Conservation (phyloP, 2,329 filamentous ascomycete genomes). For the Cordyceps farinosa region DNA sequence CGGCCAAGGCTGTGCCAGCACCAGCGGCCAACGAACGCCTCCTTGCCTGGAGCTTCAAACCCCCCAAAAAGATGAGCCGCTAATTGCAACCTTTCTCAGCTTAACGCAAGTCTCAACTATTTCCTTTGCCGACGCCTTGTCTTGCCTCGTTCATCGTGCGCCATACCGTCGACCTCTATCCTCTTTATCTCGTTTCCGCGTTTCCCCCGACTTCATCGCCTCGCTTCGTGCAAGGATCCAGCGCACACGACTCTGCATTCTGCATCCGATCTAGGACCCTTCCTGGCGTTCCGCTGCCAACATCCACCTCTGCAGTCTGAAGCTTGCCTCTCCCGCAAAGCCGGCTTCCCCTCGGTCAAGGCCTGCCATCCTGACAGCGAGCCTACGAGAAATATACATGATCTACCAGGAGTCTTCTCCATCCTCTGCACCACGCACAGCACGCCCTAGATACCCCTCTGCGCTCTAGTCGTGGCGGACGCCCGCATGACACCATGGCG, state of each 20-base stretch:
- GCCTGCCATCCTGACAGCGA: neutral
- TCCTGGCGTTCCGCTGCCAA: conserved; percentile 4
- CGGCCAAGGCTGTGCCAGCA: neutral
- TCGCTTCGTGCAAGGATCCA: neutral
- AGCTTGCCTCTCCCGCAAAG: neutral
- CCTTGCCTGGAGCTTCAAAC: neutral
- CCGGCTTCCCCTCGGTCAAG: neutral
- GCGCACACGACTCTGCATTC: conserved; percentile 4
- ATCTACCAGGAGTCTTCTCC: neutral
- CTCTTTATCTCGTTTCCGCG: neutral
- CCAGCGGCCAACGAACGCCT: neutral
- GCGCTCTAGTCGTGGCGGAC: conserved; percentile 41
- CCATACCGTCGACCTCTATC: neutral
- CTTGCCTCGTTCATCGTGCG: neutral
- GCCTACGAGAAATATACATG: neutral
- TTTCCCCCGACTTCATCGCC: neutral
- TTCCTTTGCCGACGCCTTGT: neutral
- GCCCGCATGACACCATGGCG: conserved; percentile 52
- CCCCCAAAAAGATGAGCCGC: neutral
- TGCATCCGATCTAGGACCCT: conserved; percentile 1
- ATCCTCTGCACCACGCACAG: neutral
- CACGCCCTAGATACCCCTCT: neutral
- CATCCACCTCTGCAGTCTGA: conserved; percentile 1
- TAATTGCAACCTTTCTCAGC: conserved; percentile 11
- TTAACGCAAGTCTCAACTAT: conserved; percentile 3